phyloP scores from a whole-genome alignment of 2,329 filamentous ascomycete species.

The Botryotinia convoluta region DNA sequence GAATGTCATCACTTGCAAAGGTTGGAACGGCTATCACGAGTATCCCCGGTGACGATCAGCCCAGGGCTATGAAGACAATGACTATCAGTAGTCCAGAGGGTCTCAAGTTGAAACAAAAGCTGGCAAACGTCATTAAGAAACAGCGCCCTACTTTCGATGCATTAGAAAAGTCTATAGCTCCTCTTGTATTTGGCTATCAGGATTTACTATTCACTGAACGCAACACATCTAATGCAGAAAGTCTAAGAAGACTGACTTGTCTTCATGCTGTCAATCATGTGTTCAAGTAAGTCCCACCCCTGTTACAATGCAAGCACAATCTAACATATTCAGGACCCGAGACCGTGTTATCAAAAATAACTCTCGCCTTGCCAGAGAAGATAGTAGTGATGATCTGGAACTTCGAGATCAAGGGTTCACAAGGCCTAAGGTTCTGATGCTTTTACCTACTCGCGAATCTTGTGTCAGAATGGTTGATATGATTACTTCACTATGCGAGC shows the following conservation, averaged over 20 bases:
- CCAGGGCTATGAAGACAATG: constrained; percentile 28
- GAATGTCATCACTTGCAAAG: constrained; percentile 44
- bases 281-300: constrained; percentile 61
- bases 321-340: constrained; percentile 58
- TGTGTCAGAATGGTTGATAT: constrained; percentile 75
- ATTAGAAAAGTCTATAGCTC: constrained; percentile 63
- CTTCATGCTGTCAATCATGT: constrained; percentile 90
- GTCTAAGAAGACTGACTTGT: constrained; percentile 68
- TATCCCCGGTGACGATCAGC: constrained; percentile 44
- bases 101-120: constrained; percentile 67
- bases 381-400: constrained; percentile 64
- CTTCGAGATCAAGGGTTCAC: constrained; percentile 94
- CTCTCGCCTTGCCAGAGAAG: constrained; percentile 67
- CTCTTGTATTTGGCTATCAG: constrained; percentile 75
- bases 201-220: constrained; percentile 77
- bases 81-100: constrained; percentile 42
- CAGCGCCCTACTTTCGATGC: constrained; percentile 57
- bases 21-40: constrained; percentile 49
- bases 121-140: constrained; percentile 54
- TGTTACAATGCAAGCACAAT: neutral
- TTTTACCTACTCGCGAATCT: constrained; percentile 84
- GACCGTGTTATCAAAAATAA: constrained; percentile 94
- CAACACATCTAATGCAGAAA: constrained; percentile 63
- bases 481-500: constrained; percentile 72
- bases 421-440: constrained; percentile 84